Base-by-base conservation (phyloP, 2,329 filamentous ascomycete genomes). In the Aspergillus pseudonomiae region DNA sequence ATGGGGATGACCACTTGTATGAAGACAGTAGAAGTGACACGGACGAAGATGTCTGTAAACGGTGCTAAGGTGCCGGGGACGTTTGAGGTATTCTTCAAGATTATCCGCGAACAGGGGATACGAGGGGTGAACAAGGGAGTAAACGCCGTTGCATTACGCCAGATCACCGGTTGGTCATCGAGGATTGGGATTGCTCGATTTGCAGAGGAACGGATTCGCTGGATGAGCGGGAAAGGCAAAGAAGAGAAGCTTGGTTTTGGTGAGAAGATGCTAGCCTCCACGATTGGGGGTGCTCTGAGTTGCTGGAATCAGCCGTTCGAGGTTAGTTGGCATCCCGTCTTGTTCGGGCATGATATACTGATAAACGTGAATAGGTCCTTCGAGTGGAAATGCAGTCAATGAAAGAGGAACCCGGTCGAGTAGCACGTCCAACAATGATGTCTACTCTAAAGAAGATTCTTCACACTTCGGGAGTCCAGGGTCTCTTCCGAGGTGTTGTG, bases 1-100 rank as follows among this genome's bases (percentile, higher is more conserved):
- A 97, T 98, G 94, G 94, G 94, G 72, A 97, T 97, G 89, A 97
- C 94, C 83, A 97, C 94, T 64, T 97, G 94, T 87, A 98, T 97
- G 94, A 98, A 97, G 88, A 97, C 94, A 70, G 94, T 97, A 71
- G 94, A 97, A 82, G 97, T 97, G 81, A 98, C 94, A 75, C 94
- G 96, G 83, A 90, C 94, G 85, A 36, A 36, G 34, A 16, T 36
- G 14, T 36, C 34, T 5, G 34, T 36, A 6, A 36, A 16, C 14
- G 34, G 34, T 7, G 34, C 34, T 36, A 36, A 36, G 14, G 34
- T 36, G 14, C 34, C 34, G 34, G 34, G 34, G 14, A 36, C 34
- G 6, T 16, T 16, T 16, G 34, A 36, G 34, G 16, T 36, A 16
- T 36, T 36, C 34, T 16, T 57, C 2, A 32, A 58, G 2, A 66